Conservation (phyloP, 495 filamentous ascomycete species). For the Aspergillus funiculosus region DNA sequence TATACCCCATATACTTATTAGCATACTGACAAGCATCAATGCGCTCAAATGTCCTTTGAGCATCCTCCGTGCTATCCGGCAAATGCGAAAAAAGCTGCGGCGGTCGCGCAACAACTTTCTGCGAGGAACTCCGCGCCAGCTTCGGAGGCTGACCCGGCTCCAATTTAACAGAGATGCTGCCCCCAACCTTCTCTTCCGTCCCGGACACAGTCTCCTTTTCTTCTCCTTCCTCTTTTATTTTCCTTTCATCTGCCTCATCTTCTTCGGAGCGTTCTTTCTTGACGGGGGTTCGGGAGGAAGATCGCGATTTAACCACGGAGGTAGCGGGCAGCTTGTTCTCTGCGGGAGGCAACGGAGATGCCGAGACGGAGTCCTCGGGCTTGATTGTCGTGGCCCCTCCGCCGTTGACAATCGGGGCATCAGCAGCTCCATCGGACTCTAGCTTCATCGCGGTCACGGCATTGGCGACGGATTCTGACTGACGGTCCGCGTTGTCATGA, state of each 20-base stretch:
- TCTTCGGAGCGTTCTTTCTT: conserved; percentile 18
- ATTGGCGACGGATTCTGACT: conserved; percentile 32
- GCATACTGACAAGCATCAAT: conserved; percentile 82
- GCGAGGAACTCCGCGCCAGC: conserved; percentile 65
- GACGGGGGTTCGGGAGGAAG: conserved; percentile 15
- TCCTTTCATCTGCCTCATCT: conserved; percentile 3
- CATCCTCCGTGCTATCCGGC: conserved; percentile 68
- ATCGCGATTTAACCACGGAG: conserved; percentile 19
- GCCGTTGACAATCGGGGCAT: conserved; percentile 22
- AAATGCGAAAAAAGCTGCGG: conserved; percentile 63
- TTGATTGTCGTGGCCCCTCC: conserved; percentile 14
- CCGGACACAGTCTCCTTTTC: conserved; percentile 7
- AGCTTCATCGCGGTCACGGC: conserved; percentile 40
- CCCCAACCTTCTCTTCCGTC: conserved; percentile 44
- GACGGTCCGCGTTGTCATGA: conserved; percentile 43
- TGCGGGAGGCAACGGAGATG: conserved; percentile 9
- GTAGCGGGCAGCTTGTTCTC: conserved; percentile 1
- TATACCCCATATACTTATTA: conserved; percentile 80
- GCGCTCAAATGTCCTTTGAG: conserved; percentile 68
- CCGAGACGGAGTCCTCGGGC: conserved; percentile 13
- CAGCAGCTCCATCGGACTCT: conserved; percentile 21
- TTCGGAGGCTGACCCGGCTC: conserved; percentile 67
- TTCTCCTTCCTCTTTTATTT: neutral
- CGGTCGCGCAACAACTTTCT: conserved; percentile 56
- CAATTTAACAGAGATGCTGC: conserved; percentile 56